Base-by-base conservation (phyloP, 768 basidiomycete genomes). In the Kwoniella dendrophila region DNA sequence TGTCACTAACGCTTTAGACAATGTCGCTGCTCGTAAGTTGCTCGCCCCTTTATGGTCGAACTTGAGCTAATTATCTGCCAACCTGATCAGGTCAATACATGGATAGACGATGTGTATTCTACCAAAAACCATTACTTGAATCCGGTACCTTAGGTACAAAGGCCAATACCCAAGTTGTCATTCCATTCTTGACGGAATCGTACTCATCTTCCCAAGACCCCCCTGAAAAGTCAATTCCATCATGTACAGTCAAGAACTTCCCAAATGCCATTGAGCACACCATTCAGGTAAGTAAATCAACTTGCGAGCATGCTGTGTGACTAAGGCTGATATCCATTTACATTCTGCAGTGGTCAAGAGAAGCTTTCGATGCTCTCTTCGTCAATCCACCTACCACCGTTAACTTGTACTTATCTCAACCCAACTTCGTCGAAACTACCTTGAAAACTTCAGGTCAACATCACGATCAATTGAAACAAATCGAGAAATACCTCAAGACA, bases 141-240 rank as follows among this genome's bases (percentile, higher is more conserved):
- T 97, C 96, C 14, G 96, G 96, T 8, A 99, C 96, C 18, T 85
- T 99, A 63, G 96, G 96, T 55, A 99, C 96, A 36, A 97, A 98
- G 81, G 96, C 92, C 66, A 99, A 98, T 79, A 87, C 88, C 4
- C 96, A 99, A 81, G 92, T 98, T 66, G 84, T 99, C 59, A 85
- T 97, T 51, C 96, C 95, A 22, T 86, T 96, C 78, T 68, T 97
- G 40, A 96, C 95, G 14, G 96, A 99, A 80, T 95, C 92, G 18
- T 99, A 99, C 79, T 88, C 90, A 14, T 95, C 93, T 8, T 97
- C 94, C 14, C 96, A 98, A 80, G 96, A 99, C 77, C 96, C 96
- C 45, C 96, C 96, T 8, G 96, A 99, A 82, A 98, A 96, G 80
- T 89, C 94, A 75, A 88, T 93, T 1, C 90, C 96, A 24, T 90